Base-by-base conservation (phyloP, 1,284 basidiomycete species). In the Marasmius sp. region DNA sequence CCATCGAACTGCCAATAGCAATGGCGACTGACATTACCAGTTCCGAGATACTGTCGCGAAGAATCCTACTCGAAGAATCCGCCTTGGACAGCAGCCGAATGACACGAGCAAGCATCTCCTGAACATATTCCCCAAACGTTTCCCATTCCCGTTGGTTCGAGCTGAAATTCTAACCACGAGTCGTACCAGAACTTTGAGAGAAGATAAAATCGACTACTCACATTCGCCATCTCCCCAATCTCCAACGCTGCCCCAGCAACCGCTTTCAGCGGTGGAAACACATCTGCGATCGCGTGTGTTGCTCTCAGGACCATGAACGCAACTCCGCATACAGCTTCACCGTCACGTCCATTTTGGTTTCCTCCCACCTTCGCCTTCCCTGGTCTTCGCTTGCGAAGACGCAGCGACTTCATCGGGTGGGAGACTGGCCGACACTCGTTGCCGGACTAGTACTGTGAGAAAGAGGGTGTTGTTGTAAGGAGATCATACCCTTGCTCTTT, bases 81-180 rank as follows among this genome's bases (percentile, higher is more conserved):
- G 41, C 36, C 8, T 43, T 54, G 14, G 39, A 54, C 1, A 54
- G 37, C 38, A 43, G 36, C 12, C 39, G 34, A 54, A 60, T 47
- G 20, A 53, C 51, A 47, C 58, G 54, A 14, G 41, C 58, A 20
- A 60, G 22, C 9, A 60, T 22, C n/a, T 60, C 58, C 37, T 60
- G 58, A 6, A 53, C 58, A 47, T 60, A 47, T 6, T 34, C 33
- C 14, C 58, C 58, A 36, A 60, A 60, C 6, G 18, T 41, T 20
- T 45, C 37, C 58, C 58, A 60, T 39, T 60, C 58, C 27, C 41
- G 43, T 47, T 60, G 58, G 47, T 60, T 60, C 27, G 58, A 12
- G 16, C 33, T 1, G 33, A 60, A 60, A 11, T 34, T 43, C 58
- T 60, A 18, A 20, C 3, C 4, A 3, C 37, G 16, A 43, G 43